A percentile compares a stretch with the other conserved stretches of the same genome.
Evolutionary conservation across 2,329 filamentous ascomycete genomes (phyloP).

Genomic region (Leptosphaerulina australis): DNA sequence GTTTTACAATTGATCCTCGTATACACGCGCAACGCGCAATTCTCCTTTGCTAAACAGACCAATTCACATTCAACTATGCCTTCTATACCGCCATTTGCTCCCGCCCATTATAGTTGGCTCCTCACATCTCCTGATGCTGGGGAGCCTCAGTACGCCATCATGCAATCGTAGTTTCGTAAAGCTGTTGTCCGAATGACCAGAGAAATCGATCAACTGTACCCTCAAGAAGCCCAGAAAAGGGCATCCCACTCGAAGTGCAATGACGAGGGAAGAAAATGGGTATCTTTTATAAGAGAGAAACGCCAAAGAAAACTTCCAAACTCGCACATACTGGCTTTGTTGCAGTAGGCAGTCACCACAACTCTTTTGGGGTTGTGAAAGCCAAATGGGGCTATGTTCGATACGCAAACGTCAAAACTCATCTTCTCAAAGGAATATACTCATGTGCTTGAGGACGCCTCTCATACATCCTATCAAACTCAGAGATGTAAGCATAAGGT

Average conservation of each 20-base stretch:
- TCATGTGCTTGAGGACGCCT: conserved; percentile 15
- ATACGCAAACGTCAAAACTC: conserved; percentile 11
- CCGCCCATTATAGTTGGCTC: background rate
- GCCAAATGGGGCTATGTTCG: background rate
- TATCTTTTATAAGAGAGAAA: conserved; percentile 31
- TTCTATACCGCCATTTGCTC: background rate
- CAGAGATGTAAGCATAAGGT: conserved; percentile 9
- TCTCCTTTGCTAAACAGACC: background rate
- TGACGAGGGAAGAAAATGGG: conserved; percentile 30
- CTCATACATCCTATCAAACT: conserved; percentile 10
- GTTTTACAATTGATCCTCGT: too few relatives aligned
- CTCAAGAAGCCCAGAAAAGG: background rate
- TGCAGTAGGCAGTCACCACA: background rate
- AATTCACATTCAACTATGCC: background rate
- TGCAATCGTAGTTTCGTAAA: background rate
- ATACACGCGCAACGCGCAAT: background rate
- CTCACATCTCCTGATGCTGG: background rate
- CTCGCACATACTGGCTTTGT: conserved; percentile 5
- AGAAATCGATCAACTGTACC: background rate
- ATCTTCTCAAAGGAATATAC: conserved; percentile 23
- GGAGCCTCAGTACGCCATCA: background rate
- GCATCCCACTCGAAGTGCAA: conserved; percentile 7
- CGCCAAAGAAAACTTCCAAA: conserved; percentile 20
- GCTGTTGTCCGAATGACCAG: background rate
- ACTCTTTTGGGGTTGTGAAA: background rate